Evolutionary conservation across 257 asterid genomes (phyloP), one percentile per base, ranked within the genome.

Genomic region (Solanum clarkiae): DNA sequence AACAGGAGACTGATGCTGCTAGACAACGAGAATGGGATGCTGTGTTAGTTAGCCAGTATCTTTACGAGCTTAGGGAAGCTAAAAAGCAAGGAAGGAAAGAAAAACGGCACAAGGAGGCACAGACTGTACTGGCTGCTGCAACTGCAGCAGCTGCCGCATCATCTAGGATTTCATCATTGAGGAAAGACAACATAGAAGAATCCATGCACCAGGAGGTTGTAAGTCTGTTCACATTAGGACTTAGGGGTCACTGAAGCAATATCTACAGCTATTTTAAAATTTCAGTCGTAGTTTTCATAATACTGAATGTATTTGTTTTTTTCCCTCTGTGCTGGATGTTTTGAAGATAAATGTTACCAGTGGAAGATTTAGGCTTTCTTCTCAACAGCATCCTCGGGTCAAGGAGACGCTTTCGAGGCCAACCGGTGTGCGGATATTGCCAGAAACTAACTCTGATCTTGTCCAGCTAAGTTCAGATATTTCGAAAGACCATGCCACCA

Each of bases 71-170:
- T 86, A 91, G 94, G 88, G 99, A 97, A 90, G 95, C 95, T 40
- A 97, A 90, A 87, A 97, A 97, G 89, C 97, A 91, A 87, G 98
- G 98, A 86, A 89, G 99, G 80, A 97, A 93, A 89, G 98, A 97
- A 88, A 95, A 97, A 22, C 93, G 98, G 65, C 98, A 97, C 80
- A 92, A 91, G 88, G 99, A 95, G 89, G 99, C 98, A 81, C 98
- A 95, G 91, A 98, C 97, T 86, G 93, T 95, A 47, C 87, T 97
- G 92, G 98, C 98, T 60, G 99, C 99, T 86, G 99, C 99, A 70
- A 92, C 99, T 86, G 99, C 99, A 74, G 99, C 98, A 40, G 99
- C 97, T 80, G 99, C 98, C 36, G 93, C 98, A 82, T 97, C 99
- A 56, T 94, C 99, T 84, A 89, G 99, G 91, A 85, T 80, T 83